These are phyloP conservation scores for Salvia sclarea DNA, from an alignment of 305 asterid species.

Conservation along the genomic window DNA sequence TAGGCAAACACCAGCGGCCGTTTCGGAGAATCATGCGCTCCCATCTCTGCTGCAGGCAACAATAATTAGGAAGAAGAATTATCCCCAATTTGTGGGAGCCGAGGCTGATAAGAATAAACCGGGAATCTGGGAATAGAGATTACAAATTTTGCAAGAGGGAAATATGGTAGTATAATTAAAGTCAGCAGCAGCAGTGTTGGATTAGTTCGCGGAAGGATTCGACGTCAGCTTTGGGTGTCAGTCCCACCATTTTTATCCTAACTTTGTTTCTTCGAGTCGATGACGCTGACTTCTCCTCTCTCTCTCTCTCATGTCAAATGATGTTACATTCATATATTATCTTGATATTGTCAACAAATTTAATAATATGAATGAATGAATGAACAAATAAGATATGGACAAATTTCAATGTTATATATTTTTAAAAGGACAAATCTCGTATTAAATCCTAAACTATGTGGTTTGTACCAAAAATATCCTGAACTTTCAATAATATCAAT, in stretches of 20 bases:
- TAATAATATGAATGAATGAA: not conserved
- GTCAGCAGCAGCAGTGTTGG: not conserved
- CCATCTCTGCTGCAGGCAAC: constrained; percentile 36
- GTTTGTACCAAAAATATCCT: too few species aligned
- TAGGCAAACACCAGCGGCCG: constrained; percentile 75
- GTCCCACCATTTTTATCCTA: constrained; percentile 26
- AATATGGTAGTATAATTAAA: not conserved
- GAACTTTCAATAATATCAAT: too few species aligned
- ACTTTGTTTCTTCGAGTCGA: constrained; percentile 8
- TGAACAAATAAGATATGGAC: not conserved
- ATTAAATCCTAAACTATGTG: too few species aligned
- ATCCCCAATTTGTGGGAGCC: not conserved
- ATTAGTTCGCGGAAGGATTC: not conserved
- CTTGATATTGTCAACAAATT: not conserved
- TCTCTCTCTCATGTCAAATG: not conserved
- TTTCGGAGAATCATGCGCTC: constrained; percentile 37
- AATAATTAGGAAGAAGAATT: not conserved
- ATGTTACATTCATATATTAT: not conserved
- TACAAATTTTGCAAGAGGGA: not conserved
- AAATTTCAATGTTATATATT: not conserved
- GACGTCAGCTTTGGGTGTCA: constrained; percentile 32
- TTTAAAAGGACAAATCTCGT: too few species aligned
- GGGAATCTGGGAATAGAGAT: constrained; percentile 24
- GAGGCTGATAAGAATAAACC: not conserved
- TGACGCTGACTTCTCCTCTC: constrained; percentile 1